A percentile compares a stretch with the other conserved stretches of the same genome.
These are phyloP conservation scores for Naematelia aurantialba DNA, from an alignment of 768 basidiomycete genomes.

Conservation along the genomic window DNA sequence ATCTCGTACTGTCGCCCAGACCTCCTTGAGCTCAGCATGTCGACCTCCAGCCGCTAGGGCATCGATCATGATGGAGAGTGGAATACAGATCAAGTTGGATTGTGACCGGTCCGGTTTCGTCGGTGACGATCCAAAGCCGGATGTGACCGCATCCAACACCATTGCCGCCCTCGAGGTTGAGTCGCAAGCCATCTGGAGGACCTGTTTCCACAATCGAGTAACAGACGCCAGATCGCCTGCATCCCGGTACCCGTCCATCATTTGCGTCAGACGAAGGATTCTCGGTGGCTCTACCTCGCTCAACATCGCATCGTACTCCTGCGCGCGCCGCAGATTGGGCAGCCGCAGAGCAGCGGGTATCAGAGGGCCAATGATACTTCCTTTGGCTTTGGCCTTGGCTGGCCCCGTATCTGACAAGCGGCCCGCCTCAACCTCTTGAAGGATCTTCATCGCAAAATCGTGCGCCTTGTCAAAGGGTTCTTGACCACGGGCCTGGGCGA, in stretches of 20 bases:
- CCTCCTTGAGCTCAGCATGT: conserved; percentile 61
- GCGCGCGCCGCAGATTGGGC: conserved; percentile 20
- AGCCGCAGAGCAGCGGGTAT: conserved; percentile 22
- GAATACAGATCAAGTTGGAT: conserved; percentile 62
- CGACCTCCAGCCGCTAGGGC: conserved; percentile 63
- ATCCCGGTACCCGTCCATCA: conserved; percentile 71
- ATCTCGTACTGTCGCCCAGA: conserved; percentile 64
- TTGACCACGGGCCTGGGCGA: conserved; percentile 56
- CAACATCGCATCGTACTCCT: conserved; percentile 27
- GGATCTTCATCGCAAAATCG: conserved; percentile 61
- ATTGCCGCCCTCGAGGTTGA: not conserved
- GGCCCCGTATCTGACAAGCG: conserved; percentile 15
- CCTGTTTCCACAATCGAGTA: conserved; percentile 61
- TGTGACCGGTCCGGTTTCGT: not conserved
- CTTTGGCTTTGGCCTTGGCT: conserved; percentile 17
- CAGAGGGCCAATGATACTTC: conserved; percentile 42
- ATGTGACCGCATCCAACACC: not conserved
- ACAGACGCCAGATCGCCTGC: conserved; percentile 59
- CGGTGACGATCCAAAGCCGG: not conserved
- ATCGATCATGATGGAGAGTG: conserved; percentile 78
- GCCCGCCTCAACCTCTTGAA: conserved; percentile 35
- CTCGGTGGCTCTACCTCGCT: conserved; percentile 56
- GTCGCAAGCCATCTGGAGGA: conserved; percentile 60
- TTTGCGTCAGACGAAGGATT: conserved; percentile 60
- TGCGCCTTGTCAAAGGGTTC: conserved; percentile 63